phyloP scores from a whole-genome alignment of 2,329 filamentous ascomycete genomes.

The Ophiocordyceps sinensis region DNA sequence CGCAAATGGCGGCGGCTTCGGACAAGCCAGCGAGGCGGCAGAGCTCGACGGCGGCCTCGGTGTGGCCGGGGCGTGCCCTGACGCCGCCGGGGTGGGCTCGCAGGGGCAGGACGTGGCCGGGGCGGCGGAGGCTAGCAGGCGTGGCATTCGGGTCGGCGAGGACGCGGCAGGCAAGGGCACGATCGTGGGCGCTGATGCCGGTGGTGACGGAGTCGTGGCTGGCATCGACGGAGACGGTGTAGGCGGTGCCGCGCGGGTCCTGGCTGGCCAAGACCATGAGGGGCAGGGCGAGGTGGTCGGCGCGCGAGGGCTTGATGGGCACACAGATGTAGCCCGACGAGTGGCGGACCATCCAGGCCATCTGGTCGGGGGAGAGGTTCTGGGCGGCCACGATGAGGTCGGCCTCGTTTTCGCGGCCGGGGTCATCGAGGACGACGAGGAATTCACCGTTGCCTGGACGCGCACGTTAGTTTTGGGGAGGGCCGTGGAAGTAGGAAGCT shows the following conservation, averaged over 20 bases:
- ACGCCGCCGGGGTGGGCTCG: slow-evolving; percentile 69
- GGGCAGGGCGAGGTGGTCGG: slow-evolving; percentile 59
- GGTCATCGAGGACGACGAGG: slow-evolving; percentile 87
- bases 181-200: slow-evolving; percentile 80
- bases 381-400: slow-evolving; percentile 91
- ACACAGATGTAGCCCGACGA: slow-evolving; percentile 86
- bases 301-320: slow-evolving; percentile 57
- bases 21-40: slow-evolving; percentile 70
- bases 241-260: slow-evolving; percentile 83
- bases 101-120: slow-evolving; percentile 83
- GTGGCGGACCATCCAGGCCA: slow-evolving; percentile 91
- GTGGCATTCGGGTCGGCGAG: slow-evolving; percentile 54
- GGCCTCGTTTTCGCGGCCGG: slow-evolving; percentile 91
- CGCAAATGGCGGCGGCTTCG: slow-evolving; percentile 71
- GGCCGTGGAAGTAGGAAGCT: not conserved
- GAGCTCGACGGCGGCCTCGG: slow-evolving; percentile 85
- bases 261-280: slow-evolving; percentile 69
- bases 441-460: slow-evolving; percentile 64
- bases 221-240: slow-evolving; percentile 81
- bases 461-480: not conserved
- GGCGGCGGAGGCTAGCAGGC: slow-evolving; percentile 54
- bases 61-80: slow-evolving; percentile 67
- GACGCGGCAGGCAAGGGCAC: slow-evolving; percentile 63
- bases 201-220: slow-evolving; percentile 61
- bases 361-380: slow-evolving; percentile 72